These are phyloP conservation scores for Aureococcus anophagefferens DNA, from an alignment of 108 stramenopile species.

Conservation along the genomic window DNA sequence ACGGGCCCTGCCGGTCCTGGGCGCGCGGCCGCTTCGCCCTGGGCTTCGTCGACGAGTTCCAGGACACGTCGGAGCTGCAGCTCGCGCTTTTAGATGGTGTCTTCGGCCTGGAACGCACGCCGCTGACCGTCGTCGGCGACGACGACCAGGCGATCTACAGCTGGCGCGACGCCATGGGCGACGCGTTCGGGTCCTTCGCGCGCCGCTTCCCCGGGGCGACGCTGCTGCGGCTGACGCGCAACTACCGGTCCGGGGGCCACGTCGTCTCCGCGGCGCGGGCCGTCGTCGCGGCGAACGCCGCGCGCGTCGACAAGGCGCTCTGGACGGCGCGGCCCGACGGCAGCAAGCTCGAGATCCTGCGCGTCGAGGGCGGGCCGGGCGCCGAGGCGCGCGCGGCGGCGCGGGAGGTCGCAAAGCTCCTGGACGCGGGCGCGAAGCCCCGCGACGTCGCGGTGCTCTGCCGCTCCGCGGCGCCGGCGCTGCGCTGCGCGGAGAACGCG, in stretches of 20 bases:
- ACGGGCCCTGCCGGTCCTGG: background rate
- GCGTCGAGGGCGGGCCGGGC: too few relatives aligned
- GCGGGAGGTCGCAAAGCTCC: background rate
- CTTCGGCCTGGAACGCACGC: background rate
- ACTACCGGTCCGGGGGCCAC: conserved; percentile 18
- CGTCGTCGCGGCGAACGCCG: conserved; percentile 2
- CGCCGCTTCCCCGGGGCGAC: background rate
- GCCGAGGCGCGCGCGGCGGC: background rate
- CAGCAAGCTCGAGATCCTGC: too few relatives aligned
- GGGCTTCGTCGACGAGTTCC: conserved; percentile 19
- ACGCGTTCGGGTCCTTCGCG: conserved; percentile 9
- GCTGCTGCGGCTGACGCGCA: conserved; percentile 4
- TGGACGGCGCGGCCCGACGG: background rate
- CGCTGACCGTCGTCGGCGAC: conserved; percentile 24
- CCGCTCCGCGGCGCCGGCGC: background rate
- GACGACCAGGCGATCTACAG: conserved; percentile 24
- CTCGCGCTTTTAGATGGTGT: too few relatives aligned
- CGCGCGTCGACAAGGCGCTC: background rate
- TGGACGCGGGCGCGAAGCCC: background rate
- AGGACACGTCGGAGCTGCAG: conserved; percentile 13
- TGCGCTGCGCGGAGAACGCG: too few relatives aligned
- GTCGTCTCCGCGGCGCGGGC: conserved; percentile 16
- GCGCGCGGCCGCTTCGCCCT: background rate
- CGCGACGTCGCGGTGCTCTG: background rate
- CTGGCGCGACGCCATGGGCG: conserved; percentile 12